These are phyloP conservation scores for Solanum paucissectum DNA, from an alignment of 257 asterid species.

Conservation along the genomic window DNA sequence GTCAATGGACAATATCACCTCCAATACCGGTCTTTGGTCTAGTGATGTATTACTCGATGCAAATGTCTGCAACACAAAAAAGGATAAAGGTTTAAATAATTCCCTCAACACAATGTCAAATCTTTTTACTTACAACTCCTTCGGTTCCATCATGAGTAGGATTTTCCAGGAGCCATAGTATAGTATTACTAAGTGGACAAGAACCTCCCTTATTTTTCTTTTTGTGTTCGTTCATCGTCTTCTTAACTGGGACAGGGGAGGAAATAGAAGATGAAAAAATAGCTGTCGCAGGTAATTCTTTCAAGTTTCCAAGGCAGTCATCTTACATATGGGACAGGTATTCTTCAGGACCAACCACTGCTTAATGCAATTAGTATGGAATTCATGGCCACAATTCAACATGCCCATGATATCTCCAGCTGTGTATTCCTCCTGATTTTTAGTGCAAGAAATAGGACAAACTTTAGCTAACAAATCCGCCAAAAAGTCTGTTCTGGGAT, in stretches of 20 bases:
- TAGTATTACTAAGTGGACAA: neutral
- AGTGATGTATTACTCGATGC: neutral
- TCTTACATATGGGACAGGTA: constrained; percentile 85
- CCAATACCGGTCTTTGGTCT: neutral
- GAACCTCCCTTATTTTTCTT: neutral
- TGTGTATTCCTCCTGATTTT: constrained; percentile 57
- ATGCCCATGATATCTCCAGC: constrained; percentile 55
- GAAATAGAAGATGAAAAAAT: neutral
- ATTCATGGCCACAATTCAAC: constrained; percentile 77
- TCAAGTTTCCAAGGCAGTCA: constrained; percentile 47
- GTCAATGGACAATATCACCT: neutral
- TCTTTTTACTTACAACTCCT: neutral
- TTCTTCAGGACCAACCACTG: constrained; percentile 81
- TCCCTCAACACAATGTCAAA: neutral
- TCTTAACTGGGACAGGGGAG: neutral
- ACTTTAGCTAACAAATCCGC: neutral
- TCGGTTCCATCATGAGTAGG: neutral
- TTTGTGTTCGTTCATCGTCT: neutral
- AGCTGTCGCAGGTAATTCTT: neutral
- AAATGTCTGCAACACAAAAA: neutral
- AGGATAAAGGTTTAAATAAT: neutral
- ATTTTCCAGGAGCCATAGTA: neutral
- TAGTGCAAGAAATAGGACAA: neutral
- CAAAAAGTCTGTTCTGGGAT: neutral
- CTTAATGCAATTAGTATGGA: constrained; percentile 66